These are phyloP conservation scores for Pleomassaria siparia DNA, from an alignment of 2,329 filamentous ascomycete genomes.

Conservation along the genomic window DNA sequence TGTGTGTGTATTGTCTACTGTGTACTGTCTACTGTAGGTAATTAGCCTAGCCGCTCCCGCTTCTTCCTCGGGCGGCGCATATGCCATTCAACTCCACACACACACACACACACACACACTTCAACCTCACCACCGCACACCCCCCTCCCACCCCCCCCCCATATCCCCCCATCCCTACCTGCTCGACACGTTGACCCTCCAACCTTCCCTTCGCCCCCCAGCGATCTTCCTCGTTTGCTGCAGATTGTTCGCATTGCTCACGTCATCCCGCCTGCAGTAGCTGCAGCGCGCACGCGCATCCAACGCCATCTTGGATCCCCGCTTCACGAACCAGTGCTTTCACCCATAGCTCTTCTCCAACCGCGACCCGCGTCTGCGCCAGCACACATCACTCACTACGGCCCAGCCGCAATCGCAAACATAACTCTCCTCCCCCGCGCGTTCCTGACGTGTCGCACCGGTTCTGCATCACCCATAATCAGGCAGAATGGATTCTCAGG, in stretches of 20 bases:
- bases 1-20: too few relatives aligned
- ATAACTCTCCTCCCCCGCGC: constrained; percentile 8
- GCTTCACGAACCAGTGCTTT: constrained; percentile 13
- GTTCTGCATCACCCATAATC: constrained; percentile 20
- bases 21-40: too few relatives aligned
- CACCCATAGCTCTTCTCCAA: constrained; percentile 7
- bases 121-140: too few relatives aligned
- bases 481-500: constrained; percentile 35
- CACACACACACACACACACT: too few relatives aligned
- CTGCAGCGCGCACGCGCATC: constrained; percentile 17
- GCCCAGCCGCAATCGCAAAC: constrained; percentile 9
- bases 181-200: background rate
- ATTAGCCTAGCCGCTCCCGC: too few relatives aligned
- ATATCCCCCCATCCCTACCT: background rate
- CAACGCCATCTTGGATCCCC: constrained; percentile 22
- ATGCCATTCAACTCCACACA: too few relatives aligned
- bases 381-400: constrained; percentile 11
- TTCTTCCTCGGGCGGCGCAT: too few relatives aligned
- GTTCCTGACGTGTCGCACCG: constrained; percentile 30
- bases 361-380: constrained; percentile 11
- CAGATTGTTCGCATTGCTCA: constrained; percentile 14
- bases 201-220: constrained; percentile 4
- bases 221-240: constrained; percentile 9
- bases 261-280: constrained; percentile 14
- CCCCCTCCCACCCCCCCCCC: too few relatives aligned